Evolutionary conservation across 139 green algal genomes (phyloP).

Genomic region (Chlamydomonas incerta): DNA sequence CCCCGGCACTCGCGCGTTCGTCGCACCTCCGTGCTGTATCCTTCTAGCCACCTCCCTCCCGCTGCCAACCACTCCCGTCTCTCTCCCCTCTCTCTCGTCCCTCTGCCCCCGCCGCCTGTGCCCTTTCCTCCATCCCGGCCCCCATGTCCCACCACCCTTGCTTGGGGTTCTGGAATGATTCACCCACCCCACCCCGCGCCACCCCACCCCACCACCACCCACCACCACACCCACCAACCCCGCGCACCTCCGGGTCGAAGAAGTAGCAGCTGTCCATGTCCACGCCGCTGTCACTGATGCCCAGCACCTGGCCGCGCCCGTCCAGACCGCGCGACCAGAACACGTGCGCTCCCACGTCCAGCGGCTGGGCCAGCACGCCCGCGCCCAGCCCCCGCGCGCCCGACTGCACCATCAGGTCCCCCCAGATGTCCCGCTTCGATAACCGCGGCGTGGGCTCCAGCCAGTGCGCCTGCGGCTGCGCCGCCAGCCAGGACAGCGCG

Average conservation of each 20-base stretch:
- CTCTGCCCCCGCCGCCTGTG: too few species aligned
- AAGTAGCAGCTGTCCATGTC: conserved; percentile 87
- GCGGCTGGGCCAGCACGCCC: too few species aligned
- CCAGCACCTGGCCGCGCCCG: conserved; percentile 82
- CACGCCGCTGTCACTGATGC: conserved; percentile 88
- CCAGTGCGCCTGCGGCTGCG: conserved; percentile 41
- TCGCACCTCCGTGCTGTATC: too few species aligned
- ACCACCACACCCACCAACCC: neutral
- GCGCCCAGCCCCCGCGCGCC: neutral
- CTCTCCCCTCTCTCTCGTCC: too few species aligned
- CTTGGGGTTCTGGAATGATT: too few species aligned
- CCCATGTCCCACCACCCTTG: too few species aligned
- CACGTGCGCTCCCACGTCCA: conserved; percentile 48
- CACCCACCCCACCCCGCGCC: too few species aligned
- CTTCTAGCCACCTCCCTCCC: too few species aligned
- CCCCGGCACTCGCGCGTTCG: too few species aligned
- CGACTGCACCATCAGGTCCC: conserved; percentile 55
- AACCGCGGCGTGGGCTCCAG: conserved; percentile 34
- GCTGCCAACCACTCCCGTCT: too few species aligned
- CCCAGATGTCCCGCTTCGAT: conserved; percentile 21
- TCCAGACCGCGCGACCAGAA: conserved; percentile 82
- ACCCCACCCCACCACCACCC: too few species aligned
- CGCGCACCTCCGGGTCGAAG: conserved; percentile 58
- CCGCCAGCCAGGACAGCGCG: conserved; percentile 61
- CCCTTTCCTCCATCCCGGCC: too few species aligned